A percentile compares a stretch with the other conserved stretches of the same genome.
phyloP scores from a whole-genome alignment of 1,139 yeast species.

The Yamadazyma dendronema region DNA sequence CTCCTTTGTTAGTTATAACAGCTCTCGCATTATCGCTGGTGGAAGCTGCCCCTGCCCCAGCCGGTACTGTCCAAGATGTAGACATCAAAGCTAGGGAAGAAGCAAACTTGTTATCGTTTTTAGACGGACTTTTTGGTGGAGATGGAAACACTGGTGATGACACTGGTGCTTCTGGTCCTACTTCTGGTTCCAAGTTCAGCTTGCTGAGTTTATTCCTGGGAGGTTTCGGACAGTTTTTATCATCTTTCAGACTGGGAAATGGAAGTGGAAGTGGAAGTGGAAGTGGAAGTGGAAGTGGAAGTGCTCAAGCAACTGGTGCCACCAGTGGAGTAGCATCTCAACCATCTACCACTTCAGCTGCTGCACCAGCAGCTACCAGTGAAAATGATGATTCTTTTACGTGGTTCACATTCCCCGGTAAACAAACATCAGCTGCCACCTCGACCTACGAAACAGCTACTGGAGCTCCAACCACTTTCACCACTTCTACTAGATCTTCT shows the following conservation, averaged over 20 bases:
- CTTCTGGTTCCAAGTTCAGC: constrained; percentile 9
- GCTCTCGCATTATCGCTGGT: constrained; percentile 4
- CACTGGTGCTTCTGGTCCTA: constrained; percentile 1
- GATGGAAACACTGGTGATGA: constrained; percentile 9
- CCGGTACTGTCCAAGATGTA: background rate
- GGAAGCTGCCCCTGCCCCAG: constrained; percentile 14
- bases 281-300: too few relatives aligned
- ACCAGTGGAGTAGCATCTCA: constrained; percentile 4
- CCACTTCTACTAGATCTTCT: constrained; percentile 11
- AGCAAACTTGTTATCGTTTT: constrained; percentile 5
- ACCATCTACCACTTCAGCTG: constrained; percentile 6
- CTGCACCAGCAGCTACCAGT: constrained; percentile 1
- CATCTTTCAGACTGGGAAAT: constrained; percentile 9
- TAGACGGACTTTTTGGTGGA: constrained; percentile 5
- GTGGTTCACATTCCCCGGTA: constrained; percentile 11
- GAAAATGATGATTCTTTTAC: constrained; percentile 8
- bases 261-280: too few relatives aligned
- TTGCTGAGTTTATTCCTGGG: constrained; percentile 13
- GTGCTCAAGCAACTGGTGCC: too few relatives aligned
- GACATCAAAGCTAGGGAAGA: background rate
- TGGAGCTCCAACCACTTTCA: constrained; percentile 4
- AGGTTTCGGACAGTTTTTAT: constrained; percentile 9
- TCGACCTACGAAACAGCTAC: constrained; percentile 10
- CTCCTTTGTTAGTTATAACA: constrained; percentile 6
- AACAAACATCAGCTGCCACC: constrained; percentile 10